Base-by-base conservation (phyloP, 441 rosid species). In the Pelargonium hybrid region DNA sequence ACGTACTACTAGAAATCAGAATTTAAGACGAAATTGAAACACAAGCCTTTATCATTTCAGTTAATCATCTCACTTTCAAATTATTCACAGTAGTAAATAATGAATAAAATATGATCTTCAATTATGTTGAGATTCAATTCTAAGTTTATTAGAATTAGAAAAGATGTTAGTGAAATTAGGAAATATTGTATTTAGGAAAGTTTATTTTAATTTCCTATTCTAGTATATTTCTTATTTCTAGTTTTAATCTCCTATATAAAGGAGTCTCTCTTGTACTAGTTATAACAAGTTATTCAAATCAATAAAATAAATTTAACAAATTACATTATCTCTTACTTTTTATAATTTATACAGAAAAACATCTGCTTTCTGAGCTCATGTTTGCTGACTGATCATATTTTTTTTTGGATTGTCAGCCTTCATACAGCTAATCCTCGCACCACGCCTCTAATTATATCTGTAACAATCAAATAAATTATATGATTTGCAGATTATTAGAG, bases 401-500 rank as follows among this genome's bases (percentile, higher is more conserved):
- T 61, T 17, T 17, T 26, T 61, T 25, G 39, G 26, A 29, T 59
- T 61, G 11, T 4, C 65, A 23, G 37, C 65, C 65, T 26, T 61
- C 26, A 11, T 61, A 34, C 14, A 23, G 65, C 37, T 61, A 25
- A 61, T 17, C 65, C 37, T 61, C 23, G 65, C 65, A 59, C 25
- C 39, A 2, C 7, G 17, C 21, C 25, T 59, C 11, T 21, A 8
- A 59, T 7, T 20, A 57, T 20, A 57, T 25, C 29, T 57, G 37
- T 31, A 31, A 31, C 5, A 31, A 57, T 18, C 63, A 57, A 20
- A 21, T 59, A 59, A 29, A 21, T 61, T 61, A 29, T 61, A 15
- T 61, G 5, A 31, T 31, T 25, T 39, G 59, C 86, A 84, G 92
- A 76, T 79, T 72, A 67, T 75, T 73, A 72, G 8, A 48, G 63